phyloP scores from a whole-genome alignment of 257 asterid genomes.

The Primulina tabacum region DNA sequence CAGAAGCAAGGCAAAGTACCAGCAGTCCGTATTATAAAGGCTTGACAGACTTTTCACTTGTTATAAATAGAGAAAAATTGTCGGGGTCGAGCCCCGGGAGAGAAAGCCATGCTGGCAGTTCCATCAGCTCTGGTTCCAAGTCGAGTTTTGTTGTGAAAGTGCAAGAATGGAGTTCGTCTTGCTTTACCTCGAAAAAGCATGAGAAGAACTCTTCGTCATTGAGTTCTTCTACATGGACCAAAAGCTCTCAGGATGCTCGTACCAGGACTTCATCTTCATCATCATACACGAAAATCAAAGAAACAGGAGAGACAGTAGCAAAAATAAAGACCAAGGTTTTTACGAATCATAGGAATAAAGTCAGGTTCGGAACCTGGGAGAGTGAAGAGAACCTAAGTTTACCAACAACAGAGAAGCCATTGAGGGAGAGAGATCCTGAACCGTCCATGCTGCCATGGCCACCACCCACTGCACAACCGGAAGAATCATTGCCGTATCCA shows the following conservation, averaged over 20 bases:
- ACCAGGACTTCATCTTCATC: slow-evolving; percentile 23
- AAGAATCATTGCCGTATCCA: neutral
- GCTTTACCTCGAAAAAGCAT: slow-evolving; percentile 34
- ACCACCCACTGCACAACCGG: neutral
- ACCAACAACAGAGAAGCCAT: slow-evolving; percentile 55
- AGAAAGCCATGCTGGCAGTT: slow-evolving; percentile 41
- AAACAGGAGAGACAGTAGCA: slow-evolving; percentile 19
- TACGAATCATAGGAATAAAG: slow-evolving; percentile 28
- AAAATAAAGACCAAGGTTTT: slow-evolving; percentile 26
- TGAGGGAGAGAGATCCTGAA: slow-evolving; percentile 71
- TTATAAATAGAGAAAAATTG: slow-evolving; percentile 40
- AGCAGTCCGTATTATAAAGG: slow-evolving; percentile 79
- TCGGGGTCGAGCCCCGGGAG: slow-evolving; percentile 45
- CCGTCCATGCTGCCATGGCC: neutral
- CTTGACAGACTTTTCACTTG: slow-evolving; percentile 50
- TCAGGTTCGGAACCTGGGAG: slow-evolving; percentile 13
- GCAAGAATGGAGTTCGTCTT: slow-evolving; percentile 61
- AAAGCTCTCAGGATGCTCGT: no score
- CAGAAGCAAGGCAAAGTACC: slow-evolving; percentile 30
- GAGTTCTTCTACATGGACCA: slow-evolving; percentile 21
- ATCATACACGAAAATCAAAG: slow-evolving; percentile 4
- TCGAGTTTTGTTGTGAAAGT: slow-evolving; percentile 41
- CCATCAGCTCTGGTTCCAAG: slow-evolving; percentile 33
- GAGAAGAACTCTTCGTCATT: slow-evolving; percentile 26
- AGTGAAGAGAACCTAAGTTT: slow-evolving; percentile 20